Base-by-base conservation (phyloP, 176 grass and related monocot genomes). In the Phragmites australis region DNA sequence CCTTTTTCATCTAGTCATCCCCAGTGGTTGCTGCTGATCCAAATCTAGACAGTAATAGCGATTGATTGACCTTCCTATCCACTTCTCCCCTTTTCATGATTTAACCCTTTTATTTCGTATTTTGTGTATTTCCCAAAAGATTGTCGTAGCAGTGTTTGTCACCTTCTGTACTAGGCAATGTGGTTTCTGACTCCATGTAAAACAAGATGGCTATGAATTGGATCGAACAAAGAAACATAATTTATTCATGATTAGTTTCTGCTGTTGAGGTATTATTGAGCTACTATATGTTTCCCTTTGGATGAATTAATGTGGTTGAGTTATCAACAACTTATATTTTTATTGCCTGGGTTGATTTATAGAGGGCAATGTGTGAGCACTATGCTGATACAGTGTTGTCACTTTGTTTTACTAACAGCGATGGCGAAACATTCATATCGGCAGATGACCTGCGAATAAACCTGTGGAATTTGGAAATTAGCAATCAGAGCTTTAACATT, bases 391-490 rank as follows among this genome's bases (percentile, higher is more conserved):
- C 65, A 22, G 21, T 73, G 42, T 79, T 79, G 48, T 87, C 85
- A 71, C 68, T 57, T 51, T 25, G 46, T 57, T 83, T 78, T 85
- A 67, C 70, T 62, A 39, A 56, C 76, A 94, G 92, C 74, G 92
- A 94, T 45, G 89, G 89, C 23, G 92, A 91, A 72, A 94, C 92
- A 84, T 94, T 89, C 76, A 91, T 94, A 89, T 94, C 92, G 68
- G 92, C 86, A 74, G 92, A 94, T 81, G 92, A 94, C 89, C 83
- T 94, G 56, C 84, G 92, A 85, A 94, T 94, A 77, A 94, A 94
- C 84, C 84, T 94, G 50, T 94, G 92, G 92, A 94, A 94, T 80
- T 78, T 94, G 83, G 92, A 94, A 87, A 94, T 94, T 78, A 91
- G 68, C 83, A 94, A 86, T 56, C 92, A 94, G 83, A 91, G 92